phyloP scores from a whole-genome alignment of 352 stramenopile species.

The Globisporangium alternatum region DNA sequence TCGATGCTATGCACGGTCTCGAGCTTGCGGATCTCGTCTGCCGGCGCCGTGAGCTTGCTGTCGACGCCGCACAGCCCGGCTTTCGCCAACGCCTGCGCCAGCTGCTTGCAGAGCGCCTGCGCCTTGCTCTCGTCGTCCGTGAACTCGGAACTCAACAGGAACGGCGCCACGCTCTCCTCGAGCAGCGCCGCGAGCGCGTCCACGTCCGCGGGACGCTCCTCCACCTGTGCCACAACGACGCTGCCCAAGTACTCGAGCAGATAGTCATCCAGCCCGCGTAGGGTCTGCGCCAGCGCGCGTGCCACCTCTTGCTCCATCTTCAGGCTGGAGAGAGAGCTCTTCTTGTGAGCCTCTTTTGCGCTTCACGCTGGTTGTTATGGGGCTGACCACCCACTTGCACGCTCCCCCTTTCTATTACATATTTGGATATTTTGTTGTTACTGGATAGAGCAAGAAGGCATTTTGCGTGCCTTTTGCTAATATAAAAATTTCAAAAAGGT shows the following conservation, averaged over 20 bases:
- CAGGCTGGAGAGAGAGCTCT: not conserved
- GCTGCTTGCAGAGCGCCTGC: slow-evolving; percentile 31
- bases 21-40: slow-evolving; percentile 49
- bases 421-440: no score
- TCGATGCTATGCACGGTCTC: slow-evolving; percentile 70
- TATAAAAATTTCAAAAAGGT: not conserved
- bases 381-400: not conserved
- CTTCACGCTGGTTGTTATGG: not conserved
- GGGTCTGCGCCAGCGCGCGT: slow-evolving; percentile 42
- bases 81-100: slow-evolving; percentile 38
- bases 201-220: slow-evolving; percentile 32
- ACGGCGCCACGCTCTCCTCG: slow-evolving; percentile 62
- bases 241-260: slow-evolving; percentile 72
- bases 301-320: slow-evolving; percentile 49
- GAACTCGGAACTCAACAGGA: slow-evolving; percentile 59
- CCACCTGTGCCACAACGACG: slow-evolving; percentile 48
- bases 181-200: slow-evolving; percentile 42
- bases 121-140: slow-evolving; percentile 41
- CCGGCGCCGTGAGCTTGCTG: slow-evolving; percentile 16
- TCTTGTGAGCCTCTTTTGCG: not conserved
- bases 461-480: not conserved
- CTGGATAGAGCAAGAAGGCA: not conserved
- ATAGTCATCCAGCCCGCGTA: slow-evolving; percentile 58
- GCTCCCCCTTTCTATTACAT: no score
- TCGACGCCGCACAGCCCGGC: slow-evolving; percentile 19